Evolutionary conservation across 352 stramenopile genomes (phyloP), one percentile per base, ranked within the genome.

Genomic region (Aphanomyces astaci): DNA sequence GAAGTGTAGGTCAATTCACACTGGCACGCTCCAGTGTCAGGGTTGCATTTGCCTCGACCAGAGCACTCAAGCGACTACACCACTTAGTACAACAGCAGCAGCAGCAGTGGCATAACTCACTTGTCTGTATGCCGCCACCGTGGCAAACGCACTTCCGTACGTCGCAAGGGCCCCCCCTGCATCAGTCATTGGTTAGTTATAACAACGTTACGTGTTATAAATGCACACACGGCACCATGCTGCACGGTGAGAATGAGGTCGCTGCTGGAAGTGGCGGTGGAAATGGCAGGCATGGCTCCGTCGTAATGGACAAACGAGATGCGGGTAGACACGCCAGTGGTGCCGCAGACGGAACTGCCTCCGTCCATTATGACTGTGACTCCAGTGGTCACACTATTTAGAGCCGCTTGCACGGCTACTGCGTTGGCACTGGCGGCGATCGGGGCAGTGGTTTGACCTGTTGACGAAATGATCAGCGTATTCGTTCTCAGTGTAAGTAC

Each of bases 271-370:
- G 28, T 31, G 31, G n/a, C 40, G n/a, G 40, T 25, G 36, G 53
- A 0, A 4, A 59, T 24, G n/a, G 73, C 53, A 17, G 81, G 84
- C 3, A 93, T 73, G 33, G 87, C 71, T 5, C 82, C 84, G 49
- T 89, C 81, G 56, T 93, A 82, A 40, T 86, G 69, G 4, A 73
- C 80, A 68, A 90, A 93, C 4, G 82, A 88, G 63, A 93, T 72
- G 48, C 78, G 57, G 17, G 81, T 75, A 17, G 84, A 88, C 4
- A 85, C 78, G 25, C 86, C 86, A 7, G 81, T 57, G 0, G 49
- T 33, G 19, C 77, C 73, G 72, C 87, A 95, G 3, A 89, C 52
- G 5, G 64, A 72, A 3, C 68, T 72, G 31, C 79, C 80, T 15
- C 72, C 77, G 49, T 77, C 76, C 22, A 92, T 63, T n/a, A 66